Conservation (phyloP, 306 rosid genomes). For the Cicer chorassanicum region DNA sequence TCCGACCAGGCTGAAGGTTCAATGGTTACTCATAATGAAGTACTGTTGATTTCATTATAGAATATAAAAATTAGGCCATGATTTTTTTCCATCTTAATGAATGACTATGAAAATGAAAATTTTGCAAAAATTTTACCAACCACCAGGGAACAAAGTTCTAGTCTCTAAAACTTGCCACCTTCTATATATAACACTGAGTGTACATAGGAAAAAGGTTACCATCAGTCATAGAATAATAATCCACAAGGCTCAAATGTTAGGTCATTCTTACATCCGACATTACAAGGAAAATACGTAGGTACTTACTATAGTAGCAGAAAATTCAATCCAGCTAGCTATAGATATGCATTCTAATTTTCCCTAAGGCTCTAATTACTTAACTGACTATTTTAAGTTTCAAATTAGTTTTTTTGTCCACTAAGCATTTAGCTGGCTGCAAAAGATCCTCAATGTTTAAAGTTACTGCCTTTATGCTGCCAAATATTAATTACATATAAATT, state of each 20-base stretch:
- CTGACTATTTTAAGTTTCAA: neutral
- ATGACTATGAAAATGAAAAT: slow-evolving; percentile 7
- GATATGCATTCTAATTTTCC: neutral
- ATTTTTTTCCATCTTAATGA: slow-evolving; percentile 25
- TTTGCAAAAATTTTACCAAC: neutral
- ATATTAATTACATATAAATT: too few relatives aligned
- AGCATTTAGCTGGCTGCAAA: slow-evolving; percentile 2
- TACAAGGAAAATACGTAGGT: slow-evolving; percentile 6
- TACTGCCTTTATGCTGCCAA: too few relatives aligned
- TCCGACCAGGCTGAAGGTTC: slow-evolving; percentile 4
- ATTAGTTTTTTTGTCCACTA: slow-evolving; percentile 17
- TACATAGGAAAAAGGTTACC: slow-evolving; percentile 5
- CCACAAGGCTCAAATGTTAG: neutral
- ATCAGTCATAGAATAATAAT: slow-evolving; percentile 19
- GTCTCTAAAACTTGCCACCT: neutral
- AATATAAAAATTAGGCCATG: slow-evolving; percentile 4
- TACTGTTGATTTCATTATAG: slow-evolving; percentile 13
- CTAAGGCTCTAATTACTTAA: neutral
- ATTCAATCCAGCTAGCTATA: slow-evolving; percentile 9
- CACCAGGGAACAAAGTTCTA: slow-evolving; percentile 14
- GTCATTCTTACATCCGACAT: neutral
- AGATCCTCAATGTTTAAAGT: too few relatives aligned
- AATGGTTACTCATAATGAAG: slow-evolving; percentile 33
- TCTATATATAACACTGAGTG: neutral
- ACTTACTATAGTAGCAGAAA: neutral